A percentile compares a stretch with the other conserved stretches of the same genome.
phyloP scores from a whole-genome alignment of 495 filamentous ascomycete genomes.

The Wilcoxina mikolae region DNA sequence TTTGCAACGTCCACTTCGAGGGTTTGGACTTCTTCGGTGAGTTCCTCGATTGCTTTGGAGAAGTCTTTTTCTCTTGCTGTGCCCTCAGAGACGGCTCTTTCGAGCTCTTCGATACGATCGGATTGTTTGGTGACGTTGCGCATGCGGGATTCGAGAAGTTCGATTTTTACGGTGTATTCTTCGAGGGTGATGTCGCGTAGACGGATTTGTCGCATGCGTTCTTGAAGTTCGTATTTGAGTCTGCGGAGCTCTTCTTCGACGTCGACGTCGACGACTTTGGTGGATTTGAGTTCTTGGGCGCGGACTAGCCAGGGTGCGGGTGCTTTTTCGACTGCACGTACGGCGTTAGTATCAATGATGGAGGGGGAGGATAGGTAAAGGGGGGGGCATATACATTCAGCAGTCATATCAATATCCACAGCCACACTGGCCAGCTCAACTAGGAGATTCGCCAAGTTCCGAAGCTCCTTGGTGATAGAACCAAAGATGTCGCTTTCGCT shows the following conservation, averaged over 20 bases:
- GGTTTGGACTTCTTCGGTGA: conserved; percentile 48
- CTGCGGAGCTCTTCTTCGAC: conserved; percentile 63
- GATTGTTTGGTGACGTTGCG: conserved; percentile 61
- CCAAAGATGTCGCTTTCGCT: conserved; percentile 49
- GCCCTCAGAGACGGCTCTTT: conserved; percentile 43
- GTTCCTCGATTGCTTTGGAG: conserved; percentile 37
- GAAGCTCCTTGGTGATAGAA: conserved; percentile 51
- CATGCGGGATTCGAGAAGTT: conserved; percentile 69
- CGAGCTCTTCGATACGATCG: conserved; percentile 48
- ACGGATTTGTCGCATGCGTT: conserved; percentile 47
- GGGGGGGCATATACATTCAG: conserved; percentile 41
- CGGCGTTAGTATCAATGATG: conserved; percentile 1
- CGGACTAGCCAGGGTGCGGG: conserved; percentile 73
- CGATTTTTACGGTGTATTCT: conserved; percentile 73
- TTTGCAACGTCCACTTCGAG: conserved; percentile 46
- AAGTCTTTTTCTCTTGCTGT: conserved; percentile 38
- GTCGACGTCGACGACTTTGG: conserved; percentile 62
- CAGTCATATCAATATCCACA: conserved; percentile 59
- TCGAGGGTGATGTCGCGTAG: conserved; percentile 52
- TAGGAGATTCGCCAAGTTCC: conserved; percentile 47
- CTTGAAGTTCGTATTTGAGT: conserved; percentile 57
- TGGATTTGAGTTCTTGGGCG: conserved; percentile 58
- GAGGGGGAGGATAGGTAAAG: not conserved
- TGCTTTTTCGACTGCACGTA: conserved; percentile 43
- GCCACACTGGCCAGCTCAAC: conserved; percentile 59